Evolutionary conservation across 768 basidiomycete genomes (phyloP).

Genomic region (Agaricus blazei): DNA sequence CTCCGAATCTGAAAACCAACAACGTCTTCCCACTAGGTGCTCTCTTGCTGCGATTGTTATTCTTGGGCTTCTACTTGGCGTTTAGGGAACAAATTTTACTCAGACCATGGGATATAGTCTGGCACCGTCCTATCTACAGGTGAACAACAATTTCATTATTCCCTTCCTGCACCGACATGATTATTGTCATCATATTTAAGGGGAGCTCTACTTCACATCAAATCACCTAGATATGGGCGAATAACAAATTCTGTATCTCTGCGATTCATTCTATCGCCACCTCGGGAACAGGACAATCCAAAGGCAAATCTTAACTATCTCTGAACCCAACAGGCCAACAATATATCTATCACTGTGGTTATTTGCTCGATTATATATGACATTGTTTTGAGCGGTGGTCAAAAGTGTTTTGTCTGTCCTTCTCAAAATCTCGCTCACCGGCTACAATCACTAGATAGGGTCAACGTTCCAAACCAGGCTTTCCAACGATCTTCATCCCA

Average conservation of each 20-base stretch:
- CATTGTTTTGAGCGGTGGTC: too few relatives aligned
- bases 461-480: too few relatives aligned
- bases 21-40: slow-evolving; percentile 27
- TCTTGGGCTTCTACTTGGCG: slow-evolving; percentile 32
- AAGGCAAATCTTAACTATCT: not conserved
- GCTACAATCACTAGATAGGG: too few relatives aligned
- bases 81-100: slow-evolving; percentile 41
- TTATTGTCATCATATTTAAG: slow-evolving; percentile 10
- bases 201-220: slow-evolving; percentile 36
- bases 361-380: too few relatives aligned
- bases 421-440: too few relatives aligned
- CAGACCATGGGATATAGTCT: slow-evolving; percentile 48
- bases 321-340: too few relatives aligned
- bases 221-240: slow-evolving; percentile 38
- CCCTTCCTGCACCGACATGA: not conserved
- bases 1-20: too few relatives aligned
- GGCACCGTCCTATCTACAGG: slow-evolving; percentile 32
- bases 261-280: slow-evolving; percentile 39
- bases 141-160: not conserved
- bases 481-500: too few relatives aligned
- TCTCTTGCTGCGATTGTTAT: slow-evolving; percentile 37
- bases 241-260: slow-evolving; percentile 37
- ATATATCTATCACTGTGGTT: too few relatives aligned
- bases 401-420: too few relatives aligned
- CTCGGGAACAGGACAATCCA: not conserved